phyloP scores from a whole-genome alignment of 1,284 basidiomycete genomes.

The Ganoderma lingzhi region DNA sequence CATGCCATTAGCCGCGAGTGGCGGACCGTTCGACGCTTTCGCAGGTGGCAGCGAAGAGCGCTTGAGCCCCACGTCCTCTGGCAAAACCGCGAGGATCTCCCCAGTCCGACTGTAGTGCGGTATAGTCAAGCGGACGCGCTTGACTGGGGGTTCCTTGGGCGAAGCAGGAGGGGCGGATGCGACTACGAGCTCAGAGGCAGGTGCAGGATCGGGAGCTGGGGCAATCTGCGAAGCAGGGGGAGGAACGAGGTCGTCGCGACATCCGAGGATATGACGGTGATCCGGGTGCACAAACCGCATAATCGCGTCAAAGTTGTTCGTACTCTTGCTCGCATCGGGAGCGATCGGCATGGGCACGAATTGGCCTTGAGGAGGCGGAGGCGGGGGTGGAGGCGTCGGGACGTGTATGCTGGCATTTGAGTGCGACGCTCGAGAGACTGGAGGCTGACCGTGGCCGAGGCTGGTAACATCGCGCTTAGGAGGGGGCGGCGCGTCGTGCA shows the following conservation, averaged over 20 bases:
- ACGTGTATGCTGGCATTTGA: neutral
- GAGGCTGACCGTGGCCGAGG: neutral
- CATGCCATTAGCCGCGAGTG: neutral
- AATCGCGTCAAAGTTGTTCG: neutral
- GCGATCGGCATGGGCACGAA: neutral
- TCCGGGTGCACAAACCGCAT: constrained; percentile 24
- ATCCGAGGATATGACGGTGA: constrained; percentile 15
- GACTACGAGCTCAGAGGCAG: neutral
- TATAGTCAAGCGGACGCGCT: neutral
- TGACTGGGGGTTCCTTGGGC: neutral
- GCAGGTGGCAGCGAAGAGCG: neutral
- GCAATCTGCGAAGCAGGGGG: neutral
- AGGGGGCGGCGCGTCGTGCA: neutral
- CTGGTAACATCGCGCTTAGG: neutral
- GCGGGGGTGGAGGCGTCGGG: neutral
- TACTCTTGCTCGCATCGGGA: no score
- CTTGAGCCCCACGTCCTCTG: neutral
- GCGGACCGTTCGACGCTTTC: neutral
- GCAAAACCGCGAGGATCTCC: constrained; percentile 14
- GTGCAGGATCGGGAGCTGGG: no score
- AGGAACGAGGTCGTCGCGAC: neutral
- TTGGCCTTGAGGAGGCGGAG: neutral
- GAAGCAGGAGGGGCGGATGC: neutral
- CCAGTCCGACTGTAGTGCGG: constrained; percentile 28
- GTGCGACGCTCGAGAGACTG: neutral